A percentile compares a stretch with the other conserved stretches of the same genome.
phyloP scores from a whole-genome alignment of 2,329 filamentous ascomycete species.

The Diaporthe amygdali region DNA sequence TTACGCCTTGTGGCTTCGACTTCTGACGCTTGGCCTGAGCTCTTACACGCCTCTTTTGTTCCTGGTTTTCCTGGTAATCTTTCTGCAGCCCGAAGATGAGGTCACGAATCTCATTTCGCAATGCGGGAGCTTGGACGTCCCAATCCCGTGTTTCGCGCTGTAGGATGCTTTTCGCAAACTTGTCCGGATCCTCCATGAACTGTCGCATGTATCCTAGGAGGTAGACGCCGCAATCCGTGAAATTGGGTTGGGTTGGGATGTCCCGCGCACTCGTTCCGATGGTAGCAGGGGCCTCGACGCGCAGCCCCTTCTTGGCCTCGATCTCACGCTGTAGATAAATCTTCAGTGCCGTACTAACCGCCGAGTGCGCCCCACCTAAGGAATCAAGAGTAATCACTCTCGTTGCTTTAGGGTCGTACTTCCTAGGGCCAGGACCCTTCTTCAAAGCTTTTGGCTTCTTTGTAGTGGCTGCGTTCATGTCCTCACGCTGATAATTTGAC shows the following conservation, averaged over 20 bases:
- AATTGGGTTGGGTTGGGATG: constrained; percentile 83
- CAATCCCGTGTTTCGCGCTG: constrained; percentile 57
- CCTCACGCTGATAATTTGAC: background rate
- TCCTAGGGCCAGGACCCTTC: constrained; percentile 39
- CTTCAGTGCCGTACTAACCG: constrained; percentile 71
- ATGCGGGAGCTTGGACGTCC: constrained; percentile 60
- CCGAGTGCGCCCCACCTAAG: constrained; percentile 67
- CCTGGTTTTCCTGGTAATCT: constrained; percentile 55
- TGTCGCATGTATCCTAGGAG: constrained; percentile 83
- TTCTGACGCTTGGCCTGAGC: constrained; percentile 28
- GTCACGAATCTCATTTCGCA: constrained; percentile 70
- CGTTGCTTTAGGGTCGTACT: constrained; percentile 59
- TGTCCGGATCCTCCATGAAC: constrained; percentile 77
- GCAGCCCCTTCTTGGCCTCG: constrained; percentile 58
- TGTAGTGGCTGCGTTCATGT: background rate
- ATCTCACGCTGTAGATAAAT: constrained; percentile 81
- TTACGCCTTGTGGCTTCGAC: background rate
- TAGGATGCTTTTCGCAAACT: constrained; percentile 71
- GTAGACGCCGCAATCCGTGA: constrained; percentile 88
- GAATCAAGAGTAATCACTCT: constrained; percentile 90
- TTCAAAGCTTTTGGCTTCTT: constrained; percentile 32
- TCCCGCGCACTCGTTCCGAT: constrained; percentile 70
- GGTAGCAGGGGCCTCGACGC: constrained; percentile 41
- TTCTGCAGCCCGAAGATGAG: constrained; percentile 68
- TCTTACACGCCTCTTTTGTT: constrained; percentile 42